Percentiles rank a stretch among this genome's conserved stretches.
These are phyloP conservation scores for Phaeosphaeriaceae sp. DNA, from an alignment of 2,329 filamentous ascomycete species.

Conservation along the genomic window DNA sequence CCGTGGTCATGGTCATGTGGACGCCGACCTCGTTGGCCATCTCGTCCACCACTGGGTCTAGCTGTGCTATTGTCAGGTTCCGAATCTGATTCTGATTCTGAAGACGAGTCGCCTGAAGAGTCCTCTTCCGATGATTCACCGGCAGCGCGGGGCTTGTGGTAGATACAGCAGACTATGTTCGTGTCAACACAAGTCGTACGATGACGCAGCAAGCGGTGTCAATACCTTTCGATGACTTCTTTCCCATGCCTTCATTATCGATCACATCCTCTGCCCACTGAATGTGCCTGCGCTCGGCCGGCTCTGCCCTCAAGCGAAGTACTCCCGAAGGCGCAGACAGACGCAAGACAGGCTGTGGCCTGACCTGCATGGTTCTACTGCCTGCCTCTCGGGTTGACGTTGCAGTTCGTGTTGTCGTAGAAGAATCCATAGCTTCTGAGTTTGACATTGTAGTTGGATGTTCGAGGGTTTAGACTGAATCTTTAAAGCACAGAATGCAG, in stretches of 20 bases:
- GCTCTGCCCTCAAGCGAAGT: slow-evolving; percentile 51
- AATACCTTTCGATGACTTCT: slow-evolving; percentile 91
- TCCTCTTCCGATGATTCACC: slow-evolving; percentile 80
- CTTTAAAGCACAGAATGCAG: slow-evolving; percentile 11
- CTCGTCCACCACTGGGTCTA: slow-evolving; percentile 44
- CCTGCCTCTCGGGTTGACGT: slow-evolving; percentile 26
- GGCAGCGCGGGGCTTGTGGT: slow-evolving; percentile 75
- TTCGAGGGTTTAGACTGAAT: slow-evolving; percentile 66
- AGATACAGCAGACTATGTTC: slow-evolving; percentile 91
- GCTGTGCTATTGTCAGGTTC: slow-evolving; percentile 59
- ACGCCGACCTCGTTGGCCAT: slow-evolving; percentile 31
- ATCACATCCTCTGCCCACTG: slow-evolving; percentile 93
- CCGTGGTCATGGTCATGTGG: slow-evolving; percentile 35
- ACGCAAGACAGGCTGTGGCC: slow-evolving; percentile 41
- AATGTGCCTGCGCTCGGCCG: slow-evolving; percentile 66
- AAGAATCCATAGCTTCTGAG: slow-evolving; percentile 29
- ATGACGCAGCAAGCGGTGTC: background rate
- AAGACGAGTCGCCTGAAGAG: slow-evolving; percentile 64
- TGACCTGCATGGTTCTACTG: slow-evolving; percentile 33
- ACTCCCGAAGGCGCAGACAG: slow-evolving; percentile 45
- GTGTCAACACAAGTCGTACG: slow-evolving; percentile 3
- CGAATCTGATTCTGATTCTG: slow-evolving; percentile 61
- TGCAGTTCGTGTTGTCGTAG: slow-evolving; percentile 24
- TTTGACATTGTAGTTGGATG: slow-evolving; percentile 71
- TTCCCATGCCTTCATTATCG: slow-evolving; percentile 92